phyloP scores from a whole-genome alignment of 2,329 filamentous ascomycete species.

The Pezizomycotina sp. region DNA sequence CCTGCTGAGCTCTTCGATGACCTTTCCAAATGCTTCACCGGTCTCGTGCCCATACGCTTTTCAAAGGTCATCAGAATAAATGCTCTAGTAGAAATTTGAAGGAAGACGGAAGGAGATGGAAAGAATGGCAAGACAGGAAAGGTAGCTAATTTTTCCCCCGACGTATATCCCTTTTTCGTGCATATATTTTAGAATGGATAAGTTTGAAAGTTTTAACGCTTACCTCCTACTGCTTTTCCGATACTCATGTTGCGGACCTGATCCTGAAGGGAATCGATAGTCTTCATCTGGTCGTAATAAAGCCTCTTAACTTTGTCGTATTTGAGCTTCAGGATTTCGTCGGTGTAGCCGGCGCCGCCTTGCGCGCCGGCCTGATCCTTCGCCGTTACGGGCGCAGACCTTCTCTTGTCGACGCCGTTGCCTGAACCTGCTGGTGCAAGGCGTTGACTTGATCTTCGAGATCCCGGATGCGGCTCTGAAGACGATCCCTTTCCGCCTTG shows the following conservation, averaged over 20 bases:
- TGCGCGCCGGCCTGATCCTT: conserved; percentile 9
- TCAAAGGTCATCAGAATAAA: not conserved
- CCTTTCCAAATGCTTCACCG: conserved; percentile 11
- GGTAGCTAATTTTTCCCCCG: no score
- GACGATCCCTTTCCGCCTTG: conserved; percentile 10
- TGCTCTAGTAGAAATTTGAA: conserved; percentile 1
- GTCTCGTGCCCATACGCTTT: conserved; percentile 1
- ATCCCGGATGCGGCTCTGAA: conserved; percentile 16
- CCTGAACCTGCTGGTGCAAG: conserved; percentile 9
- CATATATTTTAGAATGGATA: no score
- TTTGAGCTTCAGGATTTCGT: conserved; percentile 19
- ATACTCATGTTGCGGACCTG: conserved; percentile 10
- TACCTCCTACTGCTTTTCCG: conserved; percentile 16
- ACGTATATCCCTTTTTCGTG: no score
- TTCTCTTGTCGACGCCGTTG: conserved; percentile 16
- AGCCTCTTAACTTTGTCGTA: conserved; percentile 19
- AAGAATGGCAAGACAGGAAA: not conserved
- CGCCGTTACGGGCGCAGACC: conserved; percentile 10
- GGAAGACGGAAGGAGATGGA: not conserved
- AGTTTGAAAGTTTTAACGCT: conserved; percentile 12
- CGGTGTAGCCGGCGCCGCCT: conserved; percentile 13
- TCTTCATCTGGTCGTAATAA: conserved; percentile 19
- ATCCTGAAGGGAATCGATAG: conserved; percentile 15
- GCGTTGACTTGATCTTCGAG: conserved; percentile 17
- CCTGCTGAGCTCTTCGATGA: no score